Percentiles rank a stretch among this genome's conserved stretches.
Evolutionary conservation across 129 eudicot species (phyloP).

Genomic region (Tagetes erecta): DNA sequence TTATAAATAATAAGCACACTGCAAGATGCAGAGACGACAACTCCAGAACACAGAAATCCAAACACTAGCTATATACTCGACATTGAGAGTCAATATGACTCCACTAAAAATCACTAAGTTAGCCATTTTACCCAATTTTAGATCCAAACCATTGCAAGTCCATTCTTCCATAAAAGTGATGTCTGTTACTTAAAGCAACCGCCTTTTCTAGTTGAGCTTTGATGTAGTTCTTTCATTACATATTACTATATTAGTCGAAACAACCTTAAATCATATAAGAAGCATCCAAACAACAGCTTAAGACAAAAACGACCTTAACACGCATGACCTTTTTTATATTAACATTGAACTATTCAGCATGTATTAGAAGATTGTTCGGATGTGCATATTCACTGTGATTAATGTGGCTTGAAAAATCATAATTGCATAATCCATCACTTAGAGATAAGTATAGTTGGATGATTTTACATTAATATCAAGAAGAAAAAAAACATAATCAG

Average conservation of each 20-base stretch:
- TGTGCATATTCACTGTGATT: not conserved
- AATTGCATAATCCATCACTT: not conserved
- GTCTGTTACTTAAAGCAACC: not conserved
- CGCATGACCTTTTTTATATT: not conserved
- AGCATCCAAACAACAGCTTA: not conserved
- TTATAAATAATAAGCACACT: slow-evolving; percentile 7
- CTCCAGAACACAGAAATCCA: not conserved
- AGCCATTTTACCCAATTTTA: not conserved
- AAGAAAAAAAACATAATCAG: not conserved
- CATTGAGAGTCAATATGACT: not conserved
- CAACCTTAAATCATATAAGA: slow-evolving; percentile 5
- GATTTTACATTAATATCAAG: not conserved
- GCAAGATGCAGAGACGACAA: not conserved
- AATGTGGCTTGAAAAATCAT: not conserved
- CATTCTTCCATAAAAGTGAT: not conserved
- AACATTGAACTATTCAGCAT: not conserved
- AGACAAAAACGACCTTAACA: not conserved
- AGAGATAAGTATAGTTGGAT: not conserved
- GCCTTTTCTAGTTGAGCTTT: not conserved
- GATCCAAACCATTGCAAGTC: not conserved
- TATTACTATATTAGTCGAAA: not conserved
- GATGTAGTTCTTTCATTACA: not conserved
- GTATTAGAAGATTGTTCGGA: not conserved
- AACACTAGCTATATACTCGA: not conserved
- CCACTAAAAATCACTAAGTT: not conserved